Evolutionary conservation across 129 eudicot genomes (phyloP), one percentile per base, ranked within the genome.

Genomic region (Flaveria bidentis): DNA sequence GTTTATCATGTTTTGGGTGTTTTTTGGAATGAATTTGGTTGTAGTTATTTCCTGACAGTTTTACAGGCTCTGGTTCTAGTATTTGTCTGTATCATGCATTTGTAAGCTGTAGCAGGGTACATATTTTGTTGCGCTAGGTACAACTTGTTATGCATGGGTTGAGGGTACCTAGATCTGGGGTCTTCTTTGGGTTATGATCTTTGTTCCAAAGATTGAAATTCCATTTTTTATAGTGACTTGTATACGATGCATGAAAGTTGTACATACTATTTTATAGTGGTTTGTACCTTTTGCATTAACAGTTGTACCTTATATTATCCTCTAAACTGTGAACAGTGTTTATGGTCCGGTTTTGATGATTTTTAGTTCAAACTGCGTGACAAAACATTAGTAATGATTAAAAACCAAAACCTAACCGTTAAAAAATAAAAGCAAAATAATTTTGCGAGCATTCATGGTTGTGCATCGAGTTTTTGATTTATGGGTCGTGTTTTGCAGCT

Each of bases 131-230:
- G 71, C 78, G 51, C 33, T 63, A 33, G 73, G 78, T 80, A 73
- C 83, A 80, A 80, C 66, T 72, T 42, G 49, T 64, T 36, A 64
- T 80, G 68, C 83, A 64, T 39, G n/a, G 39, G 67, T 46, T 42
- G 33, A 39, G 60, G 67, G 74, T 23, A 78, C 36, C 67, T 58
- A 53, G 76, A 67, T 76, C 52, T 76, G 74, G 52, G 69, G 60
- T 69, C 41, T 36, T 20, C 69, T 39, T 58, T 69, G 28, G 42
- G 72, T 52, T 25, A 76, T 67, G 41, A 14, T 39, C 18, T 65
- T 61, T 26, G 20, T 77, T 73, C 7, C 15, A 10, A 20, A 11
- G 7, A 66, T 10, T 22, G 36, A 22, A 22, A 45, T 45, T 10
- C 12, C 50, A 8, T 8, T 44, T 9, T 15, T 9, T 15, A 14